Evolutionary conservation across 495 filamentous ascomycete species (phyloP).

Genomic region (Neurospora sp.): DNA sequence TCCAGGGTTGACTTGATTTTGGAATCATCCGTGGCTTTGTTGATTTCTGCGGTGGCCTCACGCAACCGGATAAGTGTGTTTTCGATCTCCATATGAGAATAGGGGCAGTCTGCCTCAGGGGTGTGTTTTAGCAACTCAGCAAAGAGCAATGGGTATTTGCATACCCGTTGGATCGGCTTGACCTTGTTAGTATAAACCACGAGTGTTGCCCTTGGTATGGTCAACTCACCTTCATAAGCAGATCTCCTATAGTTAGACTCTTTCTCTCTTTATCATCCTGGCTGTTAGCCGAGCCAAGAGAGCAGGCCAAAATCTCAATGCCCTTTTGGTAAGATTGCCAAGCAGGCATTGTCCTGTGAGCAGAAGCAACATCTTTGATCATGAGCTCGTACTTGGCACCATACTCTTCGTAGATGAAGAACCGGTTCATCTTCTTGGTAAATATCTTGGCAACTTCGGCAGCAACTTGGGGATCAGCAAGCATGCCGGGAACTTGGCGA

Average conservation of each 20-base stretch:
- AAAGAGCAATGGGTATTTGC: slow-evolving; percentile 85
- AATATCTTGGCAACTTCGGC: slow-evolving; percentile 71
- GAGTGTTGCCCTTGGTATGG: background rate
- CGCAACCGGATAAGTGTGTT: slow-evolving; percentile 62
- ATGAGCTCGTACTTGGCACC: slow-evolving; percentile 78
- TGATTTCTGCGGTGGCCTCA: slow-evolving; percentile 62
- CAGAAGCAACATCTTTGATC: slow-evolving; percentile 59
- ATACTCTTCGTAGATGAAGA: slow-evolving; percentile 82
- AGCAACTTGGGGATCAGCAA: slow-evolving; percentile 60
- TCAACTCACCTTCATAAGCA: slow-evolving; percentile 72
- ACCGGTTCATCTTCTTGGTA: slow-evolving; percentile 64
- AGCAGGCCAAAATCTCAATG: slow-evolving; percentile 73
- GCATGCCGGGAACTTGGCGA: slow-evolving; percentile 39
- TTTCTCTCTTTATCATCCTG: slow-evolving; percentile 54
- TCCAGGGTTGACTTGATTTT: slow-evolving; percentile 50
- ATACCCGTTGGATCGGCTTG: slow-evolving; percentile 87
- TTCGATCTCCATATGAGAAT: slow-evolving; percentile 66
- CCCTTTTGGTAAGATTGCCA: slow-evolving; percentile 79
- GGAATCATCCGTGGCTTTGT: slow-evolving; percentile 59
- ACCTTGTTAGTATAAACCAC: slow-evolving; percentile 9
- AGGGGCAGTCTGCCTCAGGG: slow-evolving; percentile 71
- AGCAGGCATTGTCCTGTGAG: slow-evolving; percentile 58
- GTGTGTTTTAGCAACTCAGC: slow-evolving; percentile 72
- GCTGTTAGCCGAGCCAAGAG: slow-evolving; percentile 59
- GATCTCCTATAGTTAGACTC: slow-evolving; percentile 68